Evolutionary conservation across 495 filamentous ascomycete genomes (phyloP).

Genomic region (Aspergillus coremiiformis): DNA sequence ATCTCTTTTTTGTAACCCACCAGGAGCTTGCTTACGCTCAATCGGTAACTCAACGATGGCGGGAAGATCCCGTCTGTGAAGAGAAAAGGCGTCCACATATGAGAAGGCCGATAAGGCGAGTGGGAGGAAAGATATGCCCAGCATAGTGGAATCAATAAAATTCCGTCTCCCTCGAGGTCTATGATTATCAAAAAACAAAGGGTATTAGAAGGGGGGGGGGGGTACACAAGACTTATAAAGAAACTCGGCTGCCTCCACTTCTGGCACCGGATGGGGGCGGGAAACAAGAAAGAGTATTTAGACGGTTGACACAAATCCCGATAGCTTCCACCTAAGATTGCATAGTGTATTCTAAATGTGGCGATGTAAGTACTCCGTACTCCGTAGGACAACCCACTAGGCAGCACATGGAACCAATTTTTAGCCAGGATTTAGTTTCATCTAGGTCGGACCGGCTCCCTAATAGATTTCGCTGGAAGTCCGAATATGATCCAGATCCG

Average conservation of each 20-base stretch:
- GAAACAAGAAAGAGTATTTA: not conserved
- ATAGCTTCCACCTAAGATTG: not conserved
- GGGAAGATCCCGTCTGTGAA: slow-evolving; percentile 24
- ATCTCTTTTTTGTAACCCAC: slow-evolving; percentile 22
- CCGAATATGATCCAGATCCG: too few species aligned
- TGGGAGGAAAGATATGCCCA: slow-evolving; percentile 10
- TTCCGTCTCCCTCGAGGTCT: not conserved
- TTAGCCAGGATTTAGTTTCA: too few species aligned
- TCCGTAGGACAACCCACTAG: too few species aligned
- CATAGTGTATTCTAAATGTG: not conserved
- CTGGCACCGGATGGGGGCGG: not conserved
- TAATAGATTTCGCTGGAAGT: too few species aligned
- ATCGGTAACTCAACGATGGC: slow-evolving; percentile 44
- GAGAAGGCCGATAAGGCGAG: slow-evolving; percentile 10
- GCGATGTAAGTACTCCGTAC: too few species aligned
- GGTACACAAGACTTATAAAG: not conserved
- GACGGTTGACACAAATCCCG: not conserved
- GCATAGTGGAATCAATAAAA: slow-evolving; percentile 2
- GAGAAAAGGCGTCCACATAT: slow-evolving; percentile 17
- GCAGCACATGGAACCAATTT: too few species aligned
- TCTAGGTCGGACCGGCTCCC: too few species aligned
- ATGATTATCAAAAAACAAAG: too few species aligned
- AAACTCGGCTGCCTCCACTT: not conserved
- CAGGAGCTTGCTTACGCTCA: slow-evolving; percentile 30
- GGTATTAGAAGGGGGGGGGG: not conserved